Evolutionary conservation across 192 early-diverging fungal species (phyloP), one percentile per base, ranked within the genome.

Genomic region (Dimargaris cristalligena): DNA sequence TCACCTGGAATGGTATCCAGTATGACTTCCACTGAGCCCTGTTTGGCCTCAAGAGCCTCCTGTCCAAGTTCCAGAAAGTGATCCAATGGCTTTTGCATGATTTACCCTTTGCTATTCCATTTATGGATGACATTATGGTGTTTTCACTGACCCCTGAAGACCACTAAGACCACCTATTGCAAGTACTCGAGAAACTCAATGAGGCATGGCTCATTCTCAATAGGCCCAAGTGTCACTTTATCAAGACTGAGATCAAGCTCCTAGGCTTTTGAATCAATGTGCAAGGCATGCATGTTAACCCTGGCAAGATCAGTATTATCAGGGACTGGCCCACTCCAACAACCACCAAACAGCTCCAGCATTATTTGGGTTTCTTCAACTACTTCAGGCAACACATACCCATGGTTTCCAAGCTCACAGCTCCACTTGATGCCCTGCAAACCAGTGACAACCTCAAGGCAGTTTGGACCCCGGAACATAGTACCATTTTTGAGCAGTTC

Each of bases 31-130:
- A 14, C 14, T 44, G 55, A 20, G 62, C 55, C 18, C 62, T 55
- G 33, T 63, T 63, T 34, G 54, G 62, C 8, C 31, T 63, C 10
- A 59, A 57, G 41, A 63, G 11, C 30, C 30, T 63, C 1, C 62
- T 28, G 22, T 58, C 45, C 23, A 25, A 16, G 13, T 54, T 54
- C 30, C 52, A 54, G 52, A 10, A 22, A 14, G 52, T 54, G 11
- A 54, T 54, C 25, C 23, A 54, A 44, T 14, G 44, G 20, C 20
- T 44, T 14, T 44, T 44, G 44, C 13, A 11, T 14, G 44, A 20
- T 44, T 14, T 44, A 20, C 44, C 44, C 44, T 44, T 44, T 44
- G 44, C 20, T 20, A 44, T 14, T 11, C 13, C 44, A 14, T 44
- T 14, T 44, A 44, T 44, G 13, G 44, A 44, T 44, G 44, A 44